phyloP scores from a whole-genome alignment of 2,329 filamentous ascomycete species.

The Diplocarpon rosae region DNA sequence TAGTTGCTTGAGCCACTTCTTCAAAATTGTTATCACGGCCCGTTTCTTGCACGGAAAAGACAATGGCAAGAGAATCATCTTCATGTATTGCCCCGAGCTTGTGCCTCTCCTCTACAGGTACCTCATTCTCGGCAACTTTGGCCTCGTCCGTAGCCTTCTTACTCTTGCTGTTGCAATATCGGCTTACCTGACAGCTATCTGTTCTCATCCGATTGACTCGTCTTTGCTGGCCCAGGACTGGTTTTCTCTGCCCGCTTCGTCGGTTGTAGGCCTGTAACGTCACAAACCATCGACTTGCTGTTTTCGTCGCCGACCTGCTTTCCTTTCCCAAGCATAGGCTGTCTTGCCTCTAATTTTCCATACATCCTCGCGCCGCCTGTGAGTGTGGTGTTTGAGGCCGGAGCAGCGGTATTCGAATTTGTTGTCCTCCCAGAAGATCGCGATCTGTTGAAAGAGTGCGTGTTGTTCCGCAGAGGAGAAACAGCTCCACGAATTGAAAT shows the following conservation, averaged over 20 bases:
- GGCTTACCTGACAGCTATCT: not conserved
- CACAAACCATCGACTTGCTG: not conserved
- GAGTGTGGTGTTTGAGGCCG: not conserved
- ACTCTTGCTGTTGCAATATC: no score
- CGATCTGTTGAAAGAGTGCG: not conserved
- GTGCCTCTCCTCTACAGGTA: no score
- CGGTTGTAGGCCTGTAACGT: not conserved
- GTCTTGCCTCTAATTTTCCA: not conserved
- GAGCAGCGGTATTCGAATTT: not conserved
- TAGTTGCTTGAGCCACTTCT: constrained; percentile 1
- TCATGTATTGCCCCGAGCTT: no score
- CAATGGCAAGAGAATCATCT: no score
- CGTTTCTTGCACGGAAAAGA: no score
- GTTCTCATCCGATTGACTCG: not conserved
- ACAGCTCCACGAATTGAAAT: no score
- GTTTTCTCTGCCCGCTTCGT: not conserved
- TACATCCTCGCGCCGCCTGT: not conserved
- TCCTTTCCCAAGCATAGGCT: not conserved
- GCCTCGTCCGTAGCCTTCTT: not conserved
- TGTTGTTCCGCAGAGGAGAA: not conserved
- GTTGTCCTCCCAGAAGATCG: not conserved
- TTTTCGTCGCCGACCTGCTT: not conserved
- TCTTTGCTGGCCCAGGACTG: not conserved
- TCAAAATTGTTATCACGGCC: not conserved
- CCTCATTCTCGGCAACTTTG: no score